Evolutionary conservation across 805 yeast species (phyloP), one percentile per base, ranked within the genome.

Genomic region (Cyberlindnera mycetangii): DNA sequence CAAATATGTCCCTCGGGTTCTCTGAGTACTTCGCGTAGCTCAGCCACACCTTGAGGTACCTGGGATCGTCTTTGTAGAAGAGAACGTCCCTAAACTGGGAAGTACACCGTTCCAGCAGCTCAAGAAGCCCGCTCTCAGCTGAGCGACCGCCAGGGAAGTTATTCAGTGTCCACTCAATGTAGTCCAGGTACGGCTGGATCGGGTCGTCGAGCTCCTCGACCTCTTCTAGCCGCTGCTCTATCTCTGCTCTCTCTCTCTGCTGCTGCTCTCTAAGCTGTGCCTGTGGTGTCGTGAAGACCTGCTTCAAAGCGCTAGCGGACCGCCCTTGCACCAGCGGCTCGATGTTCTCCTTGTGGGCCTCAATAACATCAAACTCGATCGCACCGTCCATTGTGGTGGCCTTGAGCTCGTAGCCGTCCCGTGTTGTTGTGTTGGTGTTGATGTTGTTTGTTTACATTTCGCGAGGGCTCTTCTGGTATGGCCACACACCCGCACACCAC

Each of bases 31-130:
- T 75, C 8, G 85, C 78, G 60, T 88, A 89, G 52, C 79, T 81
- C 32, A 90, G 63, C 97, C 99, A 92, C 2, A 89, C 73, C 49
- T 73, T 75, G 39, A 92, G 63, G 58, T 85, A 89, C 38, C 97
- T 66, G 1, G 92, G 80, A 60, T 92, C 97, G 60, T 90, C 84
- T 47, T 80, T 82, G 61, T 89, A 92, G 49, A 78, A 79, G 0
- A 65, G 65, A 25, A 74, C 75, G 52, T 84, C 86, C 54, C 81
- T 71, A 58, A 88, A 86, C 48, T 71, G 72, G 32, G 79, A 74
- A 0, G 95, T 82, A 53, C 93, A 84, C 37, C 83, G 67, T 58
- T 88, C 95, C 27, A 90, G 67, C 10, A 86, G 59, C 14, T 64
- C 68, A 4, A 89, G 63, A 39, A 89, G 67, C 0, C 89, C 89